These are phyloP conservation scores for Suillus discolor DNA, from an alignment of 768 basidiomycete species.

Conservation along the genomic window DNA sequence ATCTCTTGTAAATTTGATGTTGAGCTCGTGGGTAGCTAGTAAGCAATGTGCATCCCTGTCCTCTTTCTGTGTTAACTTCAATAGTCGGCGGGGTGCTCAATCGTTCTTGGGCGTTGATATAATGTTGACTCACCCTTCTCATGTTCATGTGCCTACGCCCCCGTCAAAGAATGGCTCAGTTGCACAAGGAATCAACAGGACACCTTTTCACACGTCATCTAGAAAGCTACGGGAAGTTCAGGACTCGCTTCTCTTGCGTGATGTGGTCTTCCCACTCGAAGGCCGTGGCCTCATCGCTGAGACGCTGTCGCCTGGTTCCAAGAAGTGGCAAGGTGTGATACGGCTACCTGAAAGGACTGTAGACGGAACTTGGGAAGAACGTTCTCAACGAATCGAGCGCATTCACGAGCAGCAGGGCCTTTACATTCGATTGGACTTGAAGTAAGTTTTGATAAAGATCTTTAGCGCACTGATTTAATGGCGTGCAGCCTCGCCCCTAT, in stretches of 20 bases:
- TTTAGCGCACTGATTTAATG: constrained; percentile 3
- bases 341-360: constrained; percentile 42
- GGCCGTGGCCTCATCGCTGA: constrained; percentile 48
- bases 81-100: constrained; percentile 42
- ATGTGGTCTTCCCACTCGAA: constrained; percentile 45
- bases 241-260: constrained; percentile 34
- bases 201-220: neutral
- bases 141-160: constrained; percentile 44
- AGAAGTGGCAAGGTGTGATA: constrained; percentile 55
- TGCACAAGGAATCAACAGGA: neutral
- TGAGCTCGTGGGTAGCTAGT: constrained; percentile 60
- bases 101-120: constrained; percentile 42
- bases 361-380: constrained; percentile 30
- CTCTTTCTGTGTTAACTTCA: neutral
- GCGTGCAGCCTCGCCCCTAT: constrained; percentile 43
- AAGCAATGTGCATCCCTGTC: constrained; percentile 26
- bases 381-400: constrained; percentile 25
- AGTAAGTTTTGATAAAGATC: constrained; percentile 12
- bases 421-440: constrained; percentile 42
- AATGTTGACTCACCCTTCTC: constrained; percentile 47
- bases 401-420: constrained; percentile 34
- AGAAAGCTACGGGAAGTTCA: constrained; percentile 7
- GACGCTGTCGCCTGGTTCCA: constrained; percentile 30
- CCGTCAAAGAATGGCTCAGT: constrained; percentile 4
- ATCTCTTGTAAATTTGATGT: constrained; percentile 52